Evolutionary conservation across 106 monocot genomes (phyloP), one percentile per base, ranked within the genome.

Genomic region (Dendrobium chrysotoxum): DNA sequence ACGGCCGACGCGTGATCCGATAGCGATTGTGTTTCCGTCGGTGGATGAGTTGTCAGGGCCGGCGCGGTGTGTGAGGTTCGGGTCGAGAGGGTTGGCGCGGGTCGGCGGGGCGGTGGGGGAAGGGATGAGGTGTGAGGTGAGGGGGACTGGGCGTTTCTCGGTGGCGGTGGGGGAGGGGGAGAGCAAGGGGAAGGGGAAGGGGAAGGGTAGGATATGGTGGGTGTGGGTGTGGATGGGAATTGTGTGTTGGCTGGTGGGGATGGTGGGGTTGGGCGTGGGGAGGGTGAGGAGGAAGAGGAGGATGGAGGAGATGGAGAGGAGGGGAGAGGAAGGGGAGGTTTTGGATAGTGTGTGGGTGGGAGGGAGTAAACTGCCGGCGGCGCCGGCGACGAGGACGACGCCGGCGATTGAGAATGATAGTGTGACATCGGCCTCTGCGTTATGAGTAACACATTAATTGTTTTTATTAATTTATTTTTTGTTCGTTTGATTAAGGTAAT

Each of bases 341-440:
- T 77, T 88, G 82, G 78, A 77, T 45, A 82, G 28, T 0, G 47
- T 80, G 17, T 80, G 82, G 86, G 75, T 86, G 26, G 75, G 81
- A 8, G 79, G 82, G 20, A 85, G 86, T 70, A 86, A 70, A 73
- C 84, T 91, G 84, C 88, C 88, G 17, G 78, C 80, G 39, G 91
- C 91, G n/a, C 18, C 77, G 5, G 65, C 78, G 79, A 20, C 77
- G 26, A 86, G 91, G 61, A 91, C 91, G 31, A 50, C 26, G n/a
- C 84, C 91, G 12, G 50, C 65, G 0, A 72, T 88, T 68, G 90
- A 90, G 87, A 88, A 85, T 79, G 77, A 76, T 61, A 80, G 76
- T 38, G 3, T 39, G 8, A 21, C 65, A 23, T 65, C 8, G 65
- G 21, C 65, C n/a, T 65, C 65, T 26, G 65, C 25, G 1, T 21